Evolutionary conservation across 306 rosid genomes (phyloP).

Genomic region (Quillaja saponaria): DNA sequence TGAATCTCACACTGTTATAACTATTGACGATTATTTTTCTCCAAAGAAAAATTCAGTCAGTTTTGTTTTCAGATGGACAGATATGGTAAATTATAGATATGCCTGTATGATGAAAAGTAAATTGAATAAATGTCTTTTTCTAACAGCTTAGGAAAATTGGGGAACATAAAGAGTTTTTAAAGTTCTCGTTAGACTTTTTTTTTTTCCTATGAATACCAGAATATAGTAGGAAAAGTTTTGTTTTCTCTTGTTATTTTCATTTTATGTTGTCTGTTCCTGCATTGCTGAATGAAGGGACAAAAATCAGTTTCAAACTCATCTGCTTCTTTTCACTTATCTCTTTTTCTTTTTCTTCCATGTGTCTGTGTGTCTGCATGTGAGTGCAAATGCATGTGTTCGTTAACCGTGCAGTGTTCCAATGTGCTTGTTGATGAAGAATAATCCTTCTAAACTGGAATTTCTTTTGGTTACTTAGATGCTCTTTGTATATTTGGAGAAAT

Average conservation of each 20-base stretch:
- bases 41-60: no score
- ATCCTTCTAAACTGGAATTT: no score
- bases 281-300: conserved; percentile 6
- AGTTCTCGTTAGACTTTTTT: no score
- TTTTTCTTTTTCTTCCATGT: no score
- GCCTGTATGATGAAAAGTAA: no score
- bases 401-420: conserved; percentile 13
- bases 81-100: no score
- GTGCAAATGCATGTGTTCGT: conserved; percentile 1
- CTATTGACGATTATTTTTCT: conserved; percentile 6
- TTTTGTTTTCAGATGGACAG: no score
- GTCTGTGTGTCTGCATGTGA: no score
- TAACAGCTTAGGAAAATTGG: no score
- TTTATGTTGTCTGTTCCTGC: conserved; percentile 4
- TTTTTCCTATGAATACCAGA: no score
- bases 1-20: neutral
- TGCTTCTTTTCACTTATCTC: neutral
- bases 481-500: conserved; percentile 80
- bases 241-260: conserved; percentile 12
- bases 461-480: conserved; percentile 52
- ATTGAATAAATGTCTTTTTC: no score
- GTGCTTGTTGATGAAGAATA: neutral
- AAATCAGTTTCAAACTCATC: conserved; percentile 11
- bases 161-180: no score
- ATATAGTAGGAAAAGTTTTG: conserved; percentile 4